These are phyloP conservation scores for Cryphonectria naterciae DNA, from an alignment of 2,329 filamentous ascomycete genomes.

Conservation along the genomic window DNA sequence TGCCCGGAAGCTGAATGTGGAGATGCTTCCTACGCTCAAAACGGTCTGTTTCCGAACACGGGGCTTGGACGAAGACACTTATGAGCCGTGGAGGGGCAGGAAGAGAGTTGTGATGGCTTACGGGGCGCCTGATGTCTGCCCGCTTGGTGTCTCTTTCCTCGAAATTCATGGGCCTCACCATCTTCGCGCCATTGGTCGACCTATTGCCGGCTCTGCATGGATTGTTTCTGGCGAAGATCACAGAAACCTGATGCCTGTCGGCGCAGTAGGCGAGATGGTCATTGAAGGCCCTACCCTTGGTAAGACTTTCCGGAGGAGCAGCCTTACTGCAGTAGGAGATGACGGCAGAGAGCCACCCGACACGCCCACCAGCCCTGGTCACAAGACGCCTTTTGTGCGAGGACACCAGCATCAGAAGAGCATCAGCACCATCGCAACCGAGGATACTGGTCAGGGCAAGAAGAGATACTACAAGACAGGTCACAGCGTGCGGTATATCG, in stretches of 20 bases:
- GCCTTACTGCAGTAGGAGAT: constrained; percentile 11
- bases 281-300: constrained; percentile 60
- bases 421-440: constrained; percentile 26
- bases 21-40: constrained; percentile 42
- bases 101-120: constrained; percentile 55
- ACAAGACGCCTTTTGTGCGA: constrained; percentile 35
- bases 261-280: constrained; percentile 47
- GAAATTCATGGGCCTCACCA: constrained; percentile 45
- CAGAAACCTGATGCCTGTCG: constrained; percentile 55
- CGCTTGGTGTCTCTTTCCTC: constrained; percentile 54
- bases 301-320: constrained; percentile 33
- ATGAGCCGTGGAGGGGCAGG: constrained; percentile 49
- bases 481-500: constrained; percentile 53
- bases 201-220: constrained; percentile 55
- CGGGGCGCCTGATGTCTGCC: constrained; percentile 55
- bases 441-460: constrained; percentile 36
- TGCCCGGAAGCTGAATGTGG: constrained; percentile 49
- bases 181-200: constrained; percentile 49
- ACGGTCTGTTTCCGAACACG: constrained; percentile 53
- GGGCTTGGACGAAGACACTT: constrained; percentile 54
- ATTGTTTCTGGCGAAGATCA: constrained; percentile 57
- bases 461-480: constrained; percentile 54
- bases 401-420: constrained; percentile 32
- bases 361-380: constrained; percentile 38
- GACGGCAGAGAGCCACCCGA: constrained; percentile 22